Conservation (phyloP, 1,284 basidiomycete genomes). For the Sporisorium graminicola region DNA sequence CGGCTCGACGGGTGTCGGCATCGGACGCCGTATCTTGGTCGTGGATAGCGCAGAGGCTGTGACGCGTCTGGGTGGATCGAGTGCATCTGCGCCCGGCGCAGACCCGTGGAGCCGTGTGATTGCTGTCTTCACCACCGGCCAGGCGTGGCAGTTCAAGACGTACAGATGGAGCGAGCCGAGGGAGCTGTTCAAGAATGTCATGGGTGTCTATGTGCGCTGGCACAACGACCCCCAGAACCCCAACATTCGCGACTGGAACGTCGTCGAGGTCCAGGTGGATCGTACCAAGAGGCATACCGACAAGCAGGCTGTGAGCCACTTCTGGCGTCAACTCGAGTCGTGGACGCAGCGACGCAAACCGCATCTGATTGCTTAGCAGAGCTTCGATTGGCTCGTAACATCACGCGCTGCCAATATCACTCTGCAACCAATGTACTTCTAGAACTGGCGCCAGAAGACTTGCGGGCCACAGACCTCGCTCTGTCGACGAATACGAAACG, state of each 20-base stretch:
- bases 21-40: slow-evolving; percentile 77
- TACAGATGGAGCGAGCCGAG: slow-evolving; percentile 96
- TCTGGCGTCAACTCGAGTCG: slow-evolving; percentile 89
- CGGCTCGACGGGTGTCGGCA: slow-evolving; percentile 31
- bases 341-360: slow-evolving; percentile 75
- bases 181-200: slow-evolving; percentile 84
- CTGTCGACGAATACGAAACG: not conserved
- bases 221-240: slow-evolving; percentile 88
- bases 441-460: slow-evolving; percentile 11
- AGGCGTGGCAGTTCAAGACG: slow-evolving; percentile 95
- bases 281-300: slow-evolving; percentile 82
- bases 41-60: slow-evolving; percentile 93
- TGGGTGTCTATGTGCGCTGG: slow-evolving; percentile 82
- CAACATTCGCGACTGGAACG: slow-evolving; percentile 95
- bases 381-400: not conserved
- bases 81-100: slow-evolving; percentile 32
- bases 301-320: slow-evolving; percentile 91
- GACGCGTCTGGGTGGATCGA: slow-evolving; percentile 80
- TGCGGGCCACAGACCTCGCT: not conserved
- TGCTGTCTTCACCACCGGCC: slow-evolving; percentile 96
- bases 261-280: slow-evolving; percentile 82
- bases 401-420: not conserved
- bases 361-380: slow-evolving; percentile 30
- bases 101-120: slow-evolving; percentile 83
- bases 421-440: slow-evolving; percentile 27